These are phyloP conservation scores for Aspergillus biplanus DNA, from an alignment of 495 filamentous ascomycete species.

Conservation along the genomic window DNA sequence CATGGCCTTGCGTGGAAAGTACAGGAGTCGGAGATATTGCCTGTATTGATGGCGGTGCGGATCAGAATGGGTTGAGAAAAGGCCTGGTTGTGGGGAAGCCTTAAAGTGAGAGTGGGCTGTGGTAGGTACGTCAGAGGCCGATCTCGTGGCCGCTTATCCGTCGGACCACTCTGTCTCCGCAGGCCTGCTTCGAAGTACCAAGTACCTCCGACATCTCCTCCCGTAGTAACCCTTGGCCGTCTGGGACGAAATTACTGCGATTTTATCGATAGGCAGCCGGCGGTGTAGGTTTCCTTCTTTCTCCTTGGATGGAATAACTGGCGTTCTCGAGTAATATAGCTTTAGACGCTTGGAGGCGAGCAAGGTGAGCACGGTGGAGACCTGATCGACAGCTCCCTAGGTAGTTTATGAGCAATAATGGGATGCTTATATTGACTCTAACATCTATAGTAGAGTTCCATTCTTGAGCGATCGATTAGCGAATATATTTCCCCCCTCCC, in stretches of 20 bases:
- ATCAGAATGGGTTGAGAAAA: slow-evolving; percentile 15
- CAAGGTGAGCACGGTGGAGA: neutral
- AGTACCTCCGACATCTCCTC: neutral
- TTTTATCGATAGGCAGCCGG: neutral
- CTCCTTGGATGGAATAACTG: neutral
- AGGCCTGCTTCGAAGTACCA: neutral
- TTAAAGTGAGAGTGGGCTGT: slow-evolving; percentile 11
- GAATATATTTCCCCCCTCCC: too few species aligned
- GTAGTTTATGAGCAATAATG: too few species aligned
- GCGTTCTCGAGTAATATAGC: neutral
- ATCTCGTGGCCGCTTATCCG: slow-evolving; percentile 21
- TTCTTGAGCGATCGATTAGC: too few species aligned
- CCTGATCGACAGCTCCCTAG: neutral
- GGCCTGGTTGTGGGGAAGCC: slow-evolving; percentile 27
- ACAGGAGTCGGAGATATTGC: neutral
- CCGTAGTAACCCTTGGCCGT: neutral
- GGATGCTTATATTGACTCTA: too few species aligned
- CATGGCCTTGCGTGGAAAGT: slow-evolving; percentile 24
- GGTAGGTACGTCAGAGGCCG: slow-evolving; percentile 30
- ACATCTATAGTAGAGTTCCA: too few species aligned
- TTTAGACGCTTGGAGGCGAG: neutral
- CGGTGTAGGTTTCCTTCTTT: neutral
- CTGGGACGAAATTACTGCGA: neutral
- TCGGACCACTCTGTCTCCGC: slow-evolving; percentile 10
- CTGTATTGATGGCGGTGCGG: slow-evolving; percentile 3